Evolutionary conservation across 371 early-diverging fungal species (phyloP).

Genomic region (Batrachochytrium dendrobatidis): DNA sequence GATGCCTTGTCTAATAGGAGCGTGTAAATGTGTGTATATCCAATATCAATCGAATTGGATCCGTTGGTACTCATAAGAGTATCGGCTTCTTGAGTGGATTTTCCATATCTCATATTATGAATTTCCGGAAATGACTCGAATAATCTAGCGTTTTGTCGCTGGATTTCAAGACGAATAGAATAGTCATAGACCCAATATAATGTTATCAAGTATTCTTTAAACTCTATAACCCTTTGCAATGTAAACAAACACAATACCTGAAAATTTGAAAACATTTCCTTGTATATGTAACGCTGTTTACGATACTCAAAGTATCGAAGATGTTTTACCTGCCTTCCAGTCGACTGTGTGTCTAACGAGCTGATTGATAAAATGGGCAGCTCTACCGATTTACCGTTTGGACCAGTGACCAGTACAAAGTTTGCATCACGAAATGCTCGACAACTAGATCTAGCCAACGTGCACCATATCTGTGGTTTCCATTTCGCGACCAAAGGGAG

Average conservation of each 20-base stretch:
- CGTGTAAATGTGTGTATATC: constrained; percentile 11
- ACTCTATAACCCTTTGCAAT: background rate
- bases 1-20: constrained; percentile 27
- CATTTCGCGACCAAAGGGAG: constrained; percentile 14
- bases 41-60: constrained; percentile 27
- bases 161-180: background rate
- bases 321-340: background rate
- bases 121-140: constrained; percentile 14
- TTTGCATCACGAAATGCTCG: constrained; percentile 20
- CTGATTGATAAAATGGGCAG: constrained; percentile 5
- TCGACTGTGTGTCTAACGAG: background rate
- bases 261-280: constrained; percentile 15
- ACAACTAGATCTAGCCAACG: constrained; percentile 6
- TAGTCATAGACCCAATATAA: background rate
- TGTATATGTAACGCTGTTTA: constrained; percentile 31
- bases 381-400: constrained; percentile 16
- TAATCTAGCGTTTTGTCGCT: constrained; percentile 18
- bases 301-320: constrained; percentile 23
- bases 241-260: constrained; percentile 12
- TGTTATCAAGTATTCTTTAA: background rate
- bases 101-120: constrained; percentile 22
- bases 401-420: constrained; percentile 15
- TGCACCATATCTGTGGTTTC: constrained; percentile 9
- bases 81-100: constrained; percentile 13
- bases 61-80: constrained; percentile 19